Percentiles rank a stretch among this genome's conserved stretches.
Conservation (phyloP, 495 filamentous ascomycete genomes). For the Clavariopsis aquatica region DNA sequence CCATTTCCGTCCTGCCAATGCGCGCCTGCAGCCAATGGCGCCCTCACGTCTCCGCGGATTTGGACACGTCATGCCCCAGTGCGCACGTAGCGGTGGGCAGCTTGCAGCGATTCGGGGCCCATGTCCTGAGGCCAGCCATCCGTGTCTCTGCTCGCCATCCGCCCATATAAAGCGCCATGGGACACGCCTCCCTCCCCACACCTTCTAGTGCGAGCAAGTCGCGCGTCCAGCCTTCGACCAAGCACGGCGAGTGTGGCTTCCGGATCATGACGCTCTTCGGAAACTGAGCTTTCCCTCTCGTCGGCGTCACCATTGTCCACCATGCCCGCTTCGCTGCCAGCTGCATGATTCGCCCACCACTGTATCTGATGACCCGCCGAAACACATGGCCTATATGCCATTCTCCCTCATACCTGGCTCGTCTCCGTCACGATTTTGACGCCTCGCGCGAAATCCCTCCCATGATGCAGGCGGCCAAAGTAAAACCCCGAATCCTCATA, state of each 20-base stretch:
- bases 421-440: neutral
- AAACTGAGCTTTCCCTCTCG: neutral
- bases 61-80: slow-evolving; percentile 1
- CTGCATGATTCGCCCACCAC: neutral
- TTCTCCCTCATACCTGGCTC: neutral
- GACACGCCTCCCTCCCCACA: neutral
- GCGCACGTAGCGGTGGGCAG: no score
- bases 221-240: neutral
- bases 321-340: neutral
- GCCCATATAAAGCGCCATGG: neutral
- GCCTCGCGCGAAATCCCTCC: neutral
- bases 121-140: neutral
- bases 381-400: slow-evolving; percentile 15
- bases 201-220: neutral
- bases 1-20: neutral
- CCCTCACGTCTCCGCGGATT: neutral
- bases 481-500: slow-evolving; percentile 53
- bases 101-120: neutral
- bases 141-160: no score
- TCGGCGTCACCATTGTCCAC: neutral
- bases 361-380: slow-evolving; percentile 16
- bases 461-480: slow-evolving; percentile 5
- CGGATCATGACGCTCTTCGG: neutral
- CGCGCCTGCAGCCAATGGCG: neutral
- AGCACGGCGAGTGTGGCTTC: neutral